Base-by-base conservation (phyloP, 345 rosid genomes). In the Linum trigynum region DNA sequence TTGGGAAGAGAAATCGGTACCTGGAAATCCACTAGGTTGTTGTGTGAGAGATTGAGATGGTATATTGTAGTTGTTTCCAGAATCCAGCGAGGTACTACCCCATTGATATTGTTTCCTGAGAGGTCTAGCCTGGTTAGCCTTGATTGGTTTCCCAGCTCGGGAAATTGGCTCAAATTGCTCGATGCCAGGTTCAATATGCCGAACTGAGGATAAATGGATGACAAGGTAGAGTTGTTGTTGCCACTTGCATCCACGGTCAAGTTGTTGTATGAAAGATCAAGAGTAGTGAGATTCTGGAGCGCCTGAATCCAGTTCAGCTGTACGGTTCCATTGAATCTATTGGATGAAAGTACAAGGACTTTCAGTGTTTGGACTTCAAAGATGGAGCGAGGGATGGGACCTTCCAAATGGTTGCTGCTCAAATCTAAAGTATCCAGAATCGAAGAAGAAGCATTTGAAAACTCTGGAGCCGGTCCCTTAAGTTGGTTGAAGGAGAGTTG, bases 21-120 rank as follows among this genome's bases (percentile, higher is more conserved):
- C 50, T 64, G 67, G 55, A 74, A 8, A 41, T 61, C 15, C 10
- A 0, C 36, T 37, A 78, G 67, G 7, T 53, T 32, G 73, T 55
- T 61, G 23, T 45, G 41, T 16, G 77, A 68, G 55, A 73, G 69
- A 60, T 73, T 73, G 41, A 73, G 62, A 17, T 40, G 69, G 17
- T 35, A 2, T 5, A 23, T 16, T 7, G 38, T 53, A 55, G 62
- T 38, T 3, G 71, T 32, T 55, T 2, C 0, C 79, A 82, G 75
- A 41, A 86, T 70, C 91, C 88, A 86, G 0, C 15, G 3, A 0
- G 86, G 91, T n/a, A 86, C 57, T 16, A 2, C 1, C 36, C 83
- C 81, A 14, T 1, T 16, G 39, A 86, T 84, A 0, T 38, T 32
- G 69, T 86, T 86, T 7, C 12, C 5, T 2, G 89, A 82, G 63